Percentiles rank a stretch among this genome's conserved stretches.
Conservation (phyloP, 1,284 basidiomycete genomes). For the Thecaphora thlaspeos region DNA sequence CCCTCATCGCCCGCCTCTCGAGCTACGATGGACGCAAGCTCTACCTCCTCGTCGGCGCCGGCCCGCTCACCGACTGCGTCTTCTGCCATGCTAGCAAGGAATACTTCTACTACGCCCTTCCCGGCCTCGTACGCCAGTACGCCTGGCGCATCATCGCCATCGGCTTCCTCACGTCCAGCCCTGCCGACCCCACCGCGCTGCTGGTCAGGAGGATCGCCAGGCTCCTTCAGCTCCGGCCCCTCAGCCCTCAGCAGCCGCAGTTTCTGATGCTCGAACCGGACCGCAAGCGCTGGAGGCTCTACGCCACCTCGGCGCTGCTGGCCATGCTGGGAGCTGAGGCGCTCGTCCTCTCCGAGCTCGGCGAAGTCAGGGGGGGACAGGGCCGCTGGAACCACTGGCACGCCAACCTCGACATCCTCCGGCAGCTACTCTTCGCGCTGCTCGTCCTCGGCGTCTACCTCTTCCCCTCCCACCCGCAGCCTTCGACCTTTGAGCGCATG, state of each 20-base stretch:
- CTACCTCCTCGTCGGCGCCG: slow-evolving; percentile 23
- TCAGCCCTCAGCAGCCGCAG: no score
- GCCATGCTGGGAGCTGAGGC: slow-evolving; percentile 12
- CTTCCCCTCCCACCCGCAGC: slow-evolving; percentile 6
- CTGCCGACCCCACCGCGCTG: slow-evolving; percentile 25
- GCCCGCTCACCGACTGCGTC: slow-evolving; percentile 23
- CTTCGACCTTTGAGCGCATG: slow-evolving; percentile 14
- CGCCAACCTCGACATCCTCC: slow-evolving; percentile 20
- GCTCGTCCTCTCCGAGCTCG: slow-evolving; percentile 30
- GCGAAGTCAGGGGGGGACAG: slow-evolving; percentile 11
- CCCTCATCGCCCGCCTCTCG: slow-evolving; percentile 23
- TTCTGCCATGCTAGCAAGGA: slow-evolving; percentile 24
- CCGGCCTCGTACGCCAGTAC: slow-evolving; percentile 15
- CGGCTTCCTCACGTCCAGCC: slow-evolving; percentile 22
- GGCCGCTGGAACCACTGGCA: slow-evolving; percentile 31
- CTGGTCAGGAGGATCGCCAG: not conserved
- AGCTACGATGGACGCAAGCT: slow-evolving; percentile 30
- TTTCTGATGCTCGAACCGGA: slow-evolving; percentile 14
- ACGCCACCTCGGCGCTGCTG: slow-evolving; percentile 9
- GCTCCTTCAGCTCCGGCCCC: not conserved
- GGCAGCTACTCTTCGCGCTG: slow-evolving; percentile 13
- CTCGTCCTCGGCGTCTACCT: slow-evolving; percentile 23
- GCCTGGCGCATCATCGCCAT: slow-evolving; percentile 31
- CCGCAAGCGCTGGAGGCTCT: slow-evolving; percentile 17
- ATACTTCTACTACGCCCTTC: slow-evolving; percentile 23